Conservation (phyloP, 2,329 filamentous ascomycete species). For the Diaporthe sp. region DNA sequence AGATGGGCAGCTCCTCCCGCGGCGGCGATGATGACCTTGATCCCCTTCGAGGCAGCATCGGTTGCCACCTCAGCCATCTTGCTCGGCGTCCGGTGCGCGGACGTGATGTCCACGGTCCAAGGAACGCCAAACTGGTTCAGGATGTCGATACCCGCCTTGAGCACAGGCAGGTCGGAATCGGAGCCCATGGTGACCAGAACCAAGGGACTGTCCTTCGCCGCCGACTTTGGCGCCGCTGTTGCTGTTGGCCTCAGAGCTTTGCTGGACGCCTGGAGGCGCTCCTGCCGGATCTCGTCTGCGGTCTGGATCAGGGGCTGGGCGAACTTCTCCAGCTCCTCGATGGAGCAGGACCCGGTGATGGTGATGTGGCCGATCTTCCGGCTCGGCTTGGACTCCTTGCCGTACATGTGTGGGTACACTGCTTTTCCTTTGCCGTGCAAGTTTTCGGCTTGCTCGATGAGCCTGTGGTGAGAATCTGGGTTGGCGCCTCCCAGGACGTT, state of each 20-base stretch:
- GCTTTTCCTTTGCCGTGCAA: slow-evolving; percentile 60
- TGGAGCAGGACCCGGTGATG: slow-evolving; percentile 76
- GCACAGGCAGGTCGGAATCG: slow-evolving; percentile 79
- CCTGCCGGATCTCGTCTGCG: slow-evolving; percentile 70
- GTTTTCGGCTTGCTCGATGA: slow-evolving; percentile 60
- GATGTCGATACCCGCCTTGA: slow-evolving; percentile 75
- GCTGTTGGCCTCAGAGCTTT: slow-evolving; percentile 53
- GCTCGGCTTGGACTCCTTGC: slow-evolving; percentile 87
- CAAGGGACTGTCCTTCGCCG: slow-evolving; percentile 59
- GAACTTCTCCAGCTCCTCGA: slow-evolving; percentile 69
- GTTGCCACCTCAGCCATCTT: slow-evolving; percentile 77
- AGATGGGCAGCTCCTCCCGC: slow-evolving; percentile 81
- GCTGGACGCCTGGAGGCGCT: slow-evolving; percentile 59
- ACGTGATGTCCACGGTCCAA: slow-evolving; percentile 81
- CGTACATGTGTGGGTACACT: slow-evolving; percentile 85
- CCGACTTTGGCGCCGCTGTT: slow-evolving; percentile 34
- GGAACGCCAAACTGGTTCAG: slow-evolving; percentile 79
- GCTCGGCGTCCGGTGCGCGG: slow-evolving; percentile 80
- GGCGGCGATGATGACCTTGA: slow-evolving; percentile 81
- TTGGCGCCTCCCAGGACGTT: slow-evolving; percentile 82
- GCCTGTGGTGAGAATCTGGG: slow-evolving; percentile 69
- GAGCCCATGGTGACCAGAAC: slow-evolving; percentile 89
- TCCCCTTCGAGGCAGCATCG: slow-evolving; percentile 72
- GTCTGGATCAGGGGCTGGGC: slow-evolving; percentile 77
- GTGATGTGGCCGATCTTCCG: slow-evolving; percentile 98